These are phyloP conservation scores for Hypoxylon sp. DNA, from an alignment of 2,329 filamentous ascomycete species.

Conservation along the genomic window DNA sequence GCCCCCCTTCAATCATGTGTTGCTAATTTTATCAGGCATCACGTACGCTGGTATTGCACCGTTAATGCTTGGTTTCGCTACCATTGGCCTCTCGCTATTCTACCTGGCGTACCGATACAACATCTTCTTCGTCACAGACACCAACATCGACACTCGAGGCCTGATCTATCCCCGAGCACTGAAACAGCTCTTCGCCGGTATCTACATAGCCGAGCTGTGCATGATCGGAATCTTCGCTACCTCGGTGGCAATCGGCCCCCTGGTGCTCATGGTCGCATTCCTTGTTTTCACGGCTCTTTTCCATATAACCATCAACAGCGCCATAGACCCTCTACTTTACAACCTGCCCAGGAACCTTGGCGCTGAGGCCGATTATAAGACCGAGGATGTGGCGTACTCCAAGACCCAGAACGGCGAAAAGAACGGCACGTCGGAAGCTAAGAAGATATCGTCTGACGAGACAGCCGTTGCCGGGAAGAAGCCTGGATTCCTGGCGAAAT, in stretches of 20 bases:
- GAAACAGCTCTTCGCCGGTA: slow-evolving; percentile 82
- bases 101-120: slow-evolving; percentile 93
- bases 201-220: slow-evolving; percentile 84
- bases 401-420: slow-evolving; percentile 32
- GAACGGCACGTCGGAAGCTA: slow-evolving; percentile 44
- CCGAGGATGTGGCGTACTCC: slow-evolving; percentile 37
- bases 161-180: slow-evolving; percentile 87
- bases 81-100: slow-evolving; percentile 79
- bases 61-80: slow-evolving; percentile 82
- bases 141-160: slow-evolving; percentile 85
- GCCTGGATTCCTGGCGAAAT: slow-evolving; percentile 68
- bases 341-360: slow-evolving; percentile 79
- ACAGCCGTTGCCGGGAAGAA: slow-evolving; percentile 51
- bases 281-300: slow-evolving; percentile 79
- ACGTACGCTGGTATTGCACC: slow-evolving; percentile 89
- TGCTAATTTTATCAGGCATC: slow-evolving; percentile 64
- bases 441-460: slow-evolving; percentile 36
- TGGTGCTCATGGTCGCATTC: slow-evolving; percentile 79
- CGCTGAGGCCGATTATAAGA: slow-evolving; percentile 53
- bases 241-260: slow-evolving; percentile 69
- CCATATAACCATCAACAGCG: slow-evolving; percentile 75
- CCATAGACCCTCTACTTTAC: slow-evolving; percentile 77
- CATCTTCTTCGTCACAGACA: slow-evolving; percentile 84
- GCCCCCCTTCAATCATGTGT: not conserved
- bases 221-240: slow-evolving; percentile 86